Evolutionary conservation across 2,329 filamentous ascomycete genomes (phyloP).

Genomic region (Alternaria alternata): DNA sequence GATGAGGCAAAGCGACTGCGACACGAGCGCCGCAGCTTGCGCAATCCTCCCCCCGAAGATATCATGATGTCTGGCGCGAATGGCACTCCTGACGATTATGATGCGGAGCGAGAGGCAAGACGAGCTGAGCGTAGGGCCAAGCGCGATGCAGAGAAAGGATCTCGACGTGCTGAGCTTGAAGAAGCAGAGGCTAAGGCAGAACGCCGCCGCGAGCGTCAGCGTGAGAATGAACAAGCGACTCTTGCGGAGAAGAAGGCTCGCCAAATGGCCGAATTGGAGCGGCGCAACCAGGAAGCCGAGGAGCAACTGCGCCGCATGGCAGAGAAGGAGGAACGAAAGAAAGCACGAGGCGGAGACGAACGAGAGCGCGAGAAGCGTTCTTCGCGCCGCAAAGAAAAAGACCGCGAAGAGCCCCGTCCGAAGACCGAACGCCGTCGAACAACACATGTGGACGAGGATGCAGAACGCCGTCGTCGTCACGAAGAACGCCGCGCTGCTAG

Average conservation of each 20-base stretch:
- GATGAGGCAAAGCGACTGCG: slow-evolving; percentile 49
- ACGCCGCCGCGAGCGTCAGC: slow-evolving; percentile 49
- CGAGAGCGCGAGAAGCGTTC: slow-evolving; percentile 46
- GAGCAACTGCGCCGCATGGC: slow-evolving; percentile 50
- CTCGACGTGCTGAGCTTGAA: slow-evolving; percentile 44
- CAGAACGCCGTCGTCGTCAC: slow-evolving; percentile 51
- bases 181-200: slow-evolving; percentile 49
- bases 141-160: slow-evolving; percentile 47
- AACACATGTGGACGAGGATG: slow-evolving; percentile 48
- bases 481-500: slow-evolving; percentile 54
- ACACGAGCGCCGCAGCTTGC: slow-evolving; percentile 48
- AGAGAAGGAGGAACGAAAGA: slow-evolving; percentile 49
- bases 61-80: slow-evolving; percentile 36
- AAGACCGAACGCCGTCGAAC: slow-evolving; percentile 46
- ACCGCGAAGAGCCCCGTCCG: slow-evolving; percentile 40
- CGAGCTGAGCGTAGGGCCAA: slow-evolving; percentile 46
- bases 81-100: slow-evolving; percentile 39
- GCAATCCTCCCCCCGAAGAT: slow-evolving; percentile 38
- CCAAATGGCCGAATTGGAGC: slow-evolving; percentile 50
- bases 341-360: slow-evolving; percentile 46
- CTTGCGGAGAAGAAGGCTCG: slow-evolving; percentile 50
- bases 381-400: slow-evolving; percentile 47
- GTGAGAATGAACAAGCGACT: slow-evolving; percentile 43
- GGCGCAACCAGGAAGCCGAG: slow-evolving; percentile 49
- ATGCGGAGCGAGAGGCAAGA: slow-evolving; percentile 50